Evolutionary conservation across 768 basidiomycete species (phyloP), one percentile per base, ranked within the genome.

Genomic region (Termitomyces sp.): DNA sequence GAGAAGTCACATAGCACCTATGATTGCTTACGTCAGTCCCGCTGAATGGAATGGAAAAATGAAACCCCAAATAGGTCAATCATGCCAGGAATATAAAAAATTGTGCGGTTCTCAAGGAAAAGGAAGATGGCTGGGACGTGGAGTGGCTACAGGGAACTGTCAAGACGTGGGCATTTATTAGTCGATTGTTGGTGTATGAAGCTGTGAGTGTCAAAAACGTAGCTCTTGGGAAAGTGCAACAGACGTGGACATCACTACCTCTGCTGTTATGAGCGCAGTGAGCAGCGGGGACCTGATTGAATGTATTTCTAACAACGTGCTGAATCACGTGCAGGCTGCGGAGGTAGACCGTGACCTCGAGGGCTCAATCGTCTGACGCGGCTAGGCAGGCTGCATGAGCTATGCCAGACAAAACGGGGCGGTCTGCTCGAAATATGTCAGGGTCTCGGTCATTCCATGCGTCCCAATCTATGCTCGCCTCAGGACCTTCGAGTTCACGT

Each of bases 201-300:
- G 70, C 71, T 22, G 73, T 76, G 20, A 84, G 79, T 32, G 70
- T 72, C 59, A 77, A 77, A 61, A 83, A 82, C 81, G 78, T 58
- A 79, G 74, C 58, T 79, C 81, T 14, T 99, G 97, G 97, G 97
- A 96, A 63, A 97, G n/a, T 44, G 86, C 89, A 13, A 84, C 86
- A 22, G 93, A 98, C 67, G 86, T 87, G 46, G 94, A 98, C 75
- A 98, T 98, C 68, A 92, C 94, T 1, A 86, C 84, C 22, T 94
- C 91, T 60, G 93, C 95, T 7, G 87, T 94, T 9, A 74, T 98
- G 67, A 85, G 81, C 56, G 94, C 97, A 22, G 87, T 83, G 43
- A 88, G 81, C 68, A 78, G 76, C 58, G 53, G n/a, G 30, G 16
- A 42, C 26, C 18, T 42, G 10, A 40, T 32, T 18, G 16, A n/a